These are phyloP conservation scores for Mucor mucedo DNA, from an alignment of 371 early-diverging fungal genomes.

Conservation along the genomic window DNA sequence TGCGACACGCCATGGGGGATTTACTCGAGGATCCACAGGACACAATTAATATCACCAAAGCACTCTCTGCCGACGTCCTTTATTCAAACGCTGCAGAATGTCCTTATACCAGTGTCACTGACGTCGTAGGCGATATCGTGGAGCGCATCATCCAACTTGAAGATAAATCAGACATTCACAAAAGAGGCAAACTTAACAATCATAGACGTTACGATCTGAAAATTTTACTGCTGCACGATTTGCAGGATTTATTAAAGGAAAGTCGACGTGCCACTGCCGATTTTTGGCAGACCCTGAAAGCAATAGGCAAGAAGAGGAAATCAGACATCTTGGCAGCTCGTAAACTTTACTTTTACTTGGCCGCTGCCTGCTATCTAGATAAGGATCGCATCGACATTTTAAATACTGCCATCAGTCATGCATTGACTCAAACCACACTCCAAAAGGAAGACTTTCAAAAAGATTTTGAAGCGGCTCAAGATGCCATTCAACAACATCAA, in stretches of 20 bases:
- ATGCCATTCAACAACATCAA: conserved; percentile 20
- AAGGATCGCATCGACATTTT: neutral
- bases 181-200: neutral
- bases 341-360: conserved; percentile 41
- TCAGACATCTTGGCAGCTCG: conserved; percentile 18
- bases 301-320: conserved; percentile 16
- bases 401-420: conserved; percentile 1
- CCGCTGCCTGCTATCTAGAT: conserved; percentile 21
- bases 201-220: conserved; percentile 19
- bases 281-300: conserved; percentile 34
- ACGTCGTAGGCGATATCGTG: conserved; percentile 27
- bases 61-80: conserved; percentile 26
- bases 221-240: conserved; percentile 30
- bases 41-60: conserved; percentile 13
- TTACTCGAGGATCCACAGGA: conserved; percentile 30
- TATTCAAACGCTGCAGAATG: conserved; percentile 29
- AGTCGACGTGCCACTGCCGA: conserved; percentile 28
- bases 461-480: conserved; percentile 23
- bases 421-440: neutral
- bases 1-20: conserved; percentile 43
- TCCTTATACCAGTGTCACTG: conserved; percentile 20
- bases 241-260: conserved; percentile 13
- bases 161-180: neutral
- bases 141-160: conserved; percentile 22
- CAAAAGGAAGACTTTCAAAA: conserved; percentile 23